A percentile compares a stretch with the other conserved stretches of the same genome.
Conservation (phyloP, 2,329 filamentous ascomycete species). For the Fusarium citri region DNA sequence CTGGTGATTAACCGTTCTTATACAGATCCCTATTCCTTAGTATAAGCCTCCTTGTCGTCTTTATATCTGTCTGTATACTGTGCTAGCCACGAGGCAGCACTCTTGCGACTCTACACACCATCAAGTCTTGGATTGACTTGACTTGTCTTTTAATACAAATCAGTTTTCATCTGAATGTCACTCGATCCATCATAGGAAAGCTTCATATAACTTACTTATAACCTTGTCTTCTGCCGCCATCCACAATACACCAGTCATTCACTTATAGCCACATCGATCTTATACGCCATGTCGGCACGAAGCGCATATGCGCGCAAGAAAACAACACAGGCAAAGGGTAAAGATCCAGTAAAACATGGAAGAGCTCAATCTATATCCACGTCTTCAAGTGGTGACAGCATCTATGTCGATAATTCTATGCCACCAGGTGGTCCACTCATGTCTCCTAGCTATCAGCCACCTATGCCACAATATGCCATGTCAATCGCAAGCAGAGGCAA, state of each 20-base stretch:
- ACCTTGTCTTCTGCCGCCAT: neutral
- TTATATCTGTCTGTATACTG: neutral
- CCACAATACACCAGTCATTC: neutral
- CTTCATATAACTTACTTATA: neutral
- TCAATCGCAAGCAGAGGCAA: conserved; percentile 6
- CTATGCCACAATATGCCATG: conserved; percentile 10
- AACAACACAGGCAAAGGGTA: conserved; percentile 61
- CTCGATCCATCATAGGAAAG: neutral
- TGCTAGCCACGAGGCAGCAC: conserved; percentile 1
- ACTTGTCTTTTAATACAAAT: neutral
- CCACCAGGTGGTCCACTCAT: conserved; percentile 53
- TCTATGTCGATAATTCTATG: conserved; percentile 54
- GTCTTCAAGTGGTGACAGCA: conserved; percentile 56
- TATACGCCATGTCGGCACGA: conserved; percentile 63
- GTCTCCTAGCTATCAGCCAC: conserved; percentile 57
- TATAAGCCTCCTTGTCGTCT: neutral
- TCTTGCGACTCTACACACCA: conserved; percentile 4
- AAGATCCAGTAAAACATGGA: conserved; percentile 38
- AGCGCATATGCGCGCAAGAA: conserved; percentile 70
- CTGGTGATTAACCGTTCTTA: neutral
- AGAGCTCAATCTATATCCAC: conserved; percentile 53
- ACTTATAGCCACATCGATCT: neutral
- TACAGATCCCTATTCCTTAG: neutral
- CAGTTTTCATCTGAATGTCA: neutral
- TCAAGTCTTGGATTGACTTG: neutral